phyloP scores from a whole-genome alignment of 1,284 basidiomycete genomes.

The Ceratobasidium sp. region DNA sequence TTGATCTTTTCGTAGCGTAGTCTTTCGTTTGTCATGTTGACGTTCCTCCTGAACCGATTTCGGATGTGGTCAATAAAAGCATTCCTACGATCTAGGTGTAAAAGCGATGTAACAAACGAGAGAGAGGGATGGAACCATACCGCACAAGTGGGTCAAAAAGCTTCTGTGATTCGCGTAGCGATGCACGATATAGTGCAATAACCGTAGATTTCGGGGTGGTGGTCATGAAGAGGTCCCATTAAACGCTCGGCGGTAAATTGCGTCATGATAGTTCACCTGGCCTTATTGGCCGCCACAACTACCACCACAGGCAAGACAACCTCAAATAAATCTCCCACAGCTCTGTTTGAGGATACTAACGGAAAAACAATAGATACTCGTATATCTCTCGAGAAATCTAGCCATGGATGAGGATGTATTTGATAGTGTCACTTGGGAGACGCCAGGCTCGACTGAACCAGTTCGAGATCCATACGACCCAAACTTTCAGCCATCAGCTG shows the following conservation, averaged over 20 bases:
- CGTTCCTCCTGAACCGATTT: constrained; percentile 66
- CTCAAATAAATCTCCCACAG: background rate
- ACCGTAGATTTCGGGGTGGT: constrained; percentile 15
- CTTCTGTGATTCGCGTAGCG: constrained; percentile 31
- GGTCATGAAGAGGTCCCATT: background rate
- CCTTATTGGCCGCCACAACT: constrained; percentile 17
- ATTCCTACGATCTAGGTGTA: constrained; percentile 60
- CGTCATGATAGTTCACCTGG: background rate
- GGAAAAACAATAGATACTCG: background rate
- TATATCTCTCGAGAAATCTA: background rate
- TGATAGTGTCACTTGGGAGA: constrained; percentile 88
- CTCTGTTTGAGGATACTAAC: background rate
- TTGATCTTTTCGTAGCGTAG: constrained; percentile 63
- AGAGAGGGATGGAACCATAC: constrained; percentile 8
- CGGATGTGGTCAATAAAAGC: constrained; percentile 74
- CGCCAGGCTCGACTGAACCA: constrained; percentile 66
- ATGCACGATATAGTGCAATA: constrained; percentile 40
- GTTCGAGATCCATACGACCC: constrained; percentile 59
- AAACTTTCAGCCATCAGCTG: constrained; percentile 56
- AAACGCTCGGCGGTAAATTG: constrained; percentile 10
- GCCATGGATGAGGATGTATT: constrained; percentile 75
- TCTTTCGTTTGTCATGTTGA: constrained; percentile 47
- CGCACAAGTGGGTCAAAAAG: constrained; percentile 24
- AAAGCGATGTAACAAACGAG: background rate
- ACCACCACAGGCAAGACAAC: constrained; percentile 17